Evolutionary conservation across 208 protist species (phyloP), one percentile per base, ranked within the genome.

Genomic region (Leishmania major): DNA sequence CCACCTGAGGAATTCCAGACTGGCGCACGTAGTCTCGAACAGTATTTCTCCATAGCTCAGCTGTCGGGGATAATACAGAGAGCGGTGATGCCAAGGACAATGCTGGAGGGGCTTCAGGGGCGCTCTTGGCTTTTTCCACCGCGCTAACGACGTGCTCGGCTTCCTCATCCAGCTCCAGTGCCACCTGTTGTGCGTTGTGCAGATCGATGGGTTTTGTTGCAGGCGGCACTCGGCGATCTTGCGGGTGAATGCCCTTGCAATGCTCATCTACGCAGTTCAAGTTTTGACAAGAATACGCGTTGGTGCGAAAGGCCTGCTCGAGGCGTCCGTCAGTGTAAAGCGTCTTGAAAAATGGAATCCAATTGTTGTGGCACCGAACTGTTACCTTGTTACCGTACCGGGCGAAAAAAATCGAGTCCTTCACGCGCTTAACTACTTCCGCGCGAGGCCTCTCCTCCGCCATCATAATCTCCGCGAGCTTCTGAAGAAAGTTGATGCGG

Each of bases 311-410:
- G 25, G 94, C 94, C 67, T 97, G 94, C 55, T 92, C 91, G 13
- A 97, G 89, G 11, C 94, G 88, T 11, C 94, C 94, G 49, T 94
- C 94, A 0, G 94, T 97, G 84, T 95, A 97, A 11, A 96, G 40
- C 8, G 94, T 97, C 80, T 97, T 97, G 75, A 97, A 97, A 77
- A 97, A 97, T 2, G 94, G 94, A 89, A 96, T 93, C 89, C 90
- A 95, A 77, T 80, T 94, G 37, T 88, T 90, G 85, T 93, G 87
- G 73, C 86, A 97, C 6, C 91, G 88, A 35, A 97, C 94, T 4
- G 94, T 97, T 5, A 97, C 94, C 70, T 96, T 97, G 77, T 97
- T 97, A 53, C 94, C 94, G 84, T 96, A 97, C 22, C 92, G 87
- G 1, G 94, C 94, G 77, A 96, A 97, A 75, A 97, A 96, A 53